Conservation (phyloP, 331 rosid species). For the Rhamnella rubrinervis region DNA sequence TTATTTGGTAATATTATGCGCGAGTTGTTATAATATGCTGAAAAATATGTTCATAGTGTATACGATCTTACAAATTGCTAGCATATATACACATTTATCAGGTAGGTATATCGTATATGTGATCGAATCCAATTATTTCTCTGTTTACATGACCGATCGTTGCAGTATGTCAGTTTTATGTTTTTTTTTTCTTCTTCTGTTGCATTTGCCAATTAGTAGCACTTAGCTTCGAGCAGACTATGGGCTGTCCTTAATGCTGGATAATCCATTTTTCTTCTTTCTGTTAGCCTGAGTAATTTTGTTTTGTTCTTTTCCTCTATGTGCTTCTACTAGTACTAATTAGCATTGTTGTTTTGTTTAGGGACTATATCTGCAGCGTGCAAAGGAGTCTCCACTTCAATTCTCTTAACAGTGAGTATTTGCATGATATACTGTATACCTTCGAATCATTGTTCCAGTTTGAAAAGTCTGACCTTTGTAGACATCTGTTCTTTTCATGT, state of each 20-base stretch:
- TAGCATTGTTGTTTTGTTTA: constrained; percentile 34
- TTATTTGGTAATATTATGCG: too few relatives aligned
- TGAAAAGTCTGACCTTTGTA: background rate
- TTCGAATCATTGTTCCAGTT: background rate
- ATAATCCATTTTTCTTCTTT: background rate
- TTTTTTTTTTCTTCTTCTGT: too few relatives aligned
- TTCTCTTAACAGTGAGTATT: constrained; percentile 74
- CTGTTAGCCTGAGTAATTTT: background rate
- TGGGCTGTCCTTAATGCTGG: constrained; percentile 64
- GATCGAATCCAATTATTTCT: too few relatives aligned
- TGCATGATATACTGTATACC: background rate
- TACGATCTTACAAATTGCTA: too few relatives aligned
- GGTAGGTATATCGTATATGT: too few relatives aligned
- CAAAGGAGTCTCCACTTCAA: constrained; percentile 80
- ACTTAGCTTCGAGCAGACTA: constrained; percentile 91
- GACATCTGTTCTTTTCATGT: background rate
- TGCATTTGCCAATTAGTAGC: constrained; percentile 36
- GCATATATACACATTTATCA: too few relatives aligned
- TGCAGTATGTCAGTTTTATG: too few relatives aligned
- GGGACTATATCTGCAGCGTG: constrained; percentile 85
- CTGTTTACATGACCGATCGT: too few relatives aligned
- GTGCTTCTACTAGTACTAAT: constrained; percentile 21
- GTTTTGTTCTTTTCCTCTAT: background rate
- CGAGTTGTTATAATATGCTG: too few relatives aligned
- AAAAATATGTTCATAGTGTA: too few relatives aligned